Percentiles rank a stretch among this genome's conserved stretches.
Conservation (phyloP, 352 stramenopile genomes). For the Hyphochytrium catenoides region DNA sequence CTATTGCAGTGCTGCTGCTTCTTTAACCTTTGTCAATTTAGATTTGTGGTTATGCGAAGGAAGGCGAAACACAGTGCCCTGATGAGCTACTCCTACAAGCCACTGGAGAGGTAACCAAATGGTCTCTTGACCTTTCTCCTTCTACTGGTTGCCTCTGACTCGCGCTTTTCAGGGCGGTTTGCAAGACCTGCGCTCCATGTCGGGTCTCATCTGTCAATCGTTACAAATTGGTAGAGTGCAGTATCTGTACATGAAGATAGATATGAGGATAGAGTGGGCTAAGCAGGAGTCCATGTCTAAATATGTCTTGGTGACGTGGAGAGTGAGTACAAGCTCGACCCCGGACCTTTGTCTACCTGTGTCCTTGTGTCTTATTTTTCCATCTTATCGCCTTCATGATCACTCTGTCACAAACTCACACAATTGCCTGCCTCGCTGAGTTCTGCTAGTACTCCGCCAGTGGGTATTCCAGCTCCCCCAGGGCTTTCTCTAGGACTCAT, state of each 20-base stretch:
- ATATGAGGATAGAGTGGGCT: conserved; percentile 45
- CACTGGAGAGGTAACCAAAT: not conserved
- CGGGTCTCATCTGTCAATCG: conserved; percentile 30
- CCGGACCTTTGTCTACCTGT: not conserved
- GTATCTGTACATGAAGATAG: conserved; percentile 68
- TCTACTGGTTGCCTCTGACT: too few relatives aligned
- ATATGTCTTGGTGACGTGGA: conserved; percentile 60
- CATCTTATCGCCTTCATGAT: not conserved
- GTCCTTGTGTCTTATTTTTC: not conserved
- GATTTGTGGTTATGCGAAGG: too few relatives aligned
- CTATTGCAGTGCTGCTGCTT: too few relatives aligned
- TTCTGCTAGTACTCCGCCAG: conserved; percentile 25
- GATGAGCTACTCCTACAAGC: not conserved
- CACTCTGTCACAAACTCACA: conserved; percentile 5
- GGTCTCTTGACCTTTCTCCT: not conserved
- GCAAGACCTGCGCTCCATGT: conserved; percentile 50
- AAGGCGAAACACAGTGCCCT: conserved; percentile 12
- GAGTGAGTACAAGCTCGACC: conserved; percentile 11
- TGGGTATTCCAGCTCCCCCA: conserved; percentile 22
- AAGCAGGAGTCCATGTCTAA: conserved; percentile 59
- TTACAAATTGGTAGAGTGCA: conserved; percentile 45
- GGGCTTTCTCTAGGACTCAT: conserved; percentile 12
- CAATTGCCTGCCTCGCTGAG: conserved; percentile 17
- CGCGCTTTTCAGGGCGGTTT: conserved; percentile 26
- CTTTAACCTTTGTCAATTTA: too few relatives aligned